Evolutionary conservation across 2,329 filamentous ascomycete species (phyloP).

Genomic region (Aspergillus sp.): DNA sequence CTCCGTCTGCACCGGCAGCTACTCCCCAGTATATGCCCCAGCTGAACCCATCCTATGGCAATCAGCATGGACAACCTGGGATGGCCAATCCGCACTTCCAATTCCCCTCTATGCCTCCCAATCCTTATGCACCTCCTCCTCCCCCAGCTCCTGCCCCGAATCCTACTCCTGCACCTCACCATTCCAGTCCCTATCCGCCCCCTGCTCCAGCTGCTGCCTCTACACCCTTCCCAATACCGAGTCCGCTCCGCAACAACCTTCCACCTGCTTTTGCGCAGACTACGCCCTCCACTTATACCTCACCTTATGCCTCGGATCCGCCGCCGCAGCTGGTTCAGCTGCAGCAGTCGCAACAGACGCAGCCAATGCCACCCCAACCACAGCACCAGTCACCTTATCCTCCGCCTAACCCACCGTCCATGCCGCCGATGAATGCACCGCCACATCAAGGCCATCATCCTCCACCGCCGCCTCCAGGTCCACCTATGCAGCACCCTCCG

Average conservation of each 20-base stretch:
- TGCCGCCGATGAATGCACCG: conserved; percentile 18
- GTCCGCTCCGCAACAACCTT: conserved; percentile 41
- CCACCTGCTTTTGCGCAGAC: conserved; percentile 43
- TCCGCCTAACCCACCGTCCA: conserved; percentile 20
- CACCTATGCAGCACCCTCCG: conserved; percentile 24
- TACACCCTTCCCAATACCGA: conserved; percentile 40
- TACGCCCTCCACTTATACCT: conserved; percentile 42
- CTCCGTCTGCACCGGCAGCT: conserved; percentile 27
- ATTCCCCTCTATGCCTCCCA: conserved; percentile 39
- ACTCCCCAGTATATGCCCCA: conserved; percentile 42
- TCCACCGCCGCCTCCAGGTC: conserved; percentile 23
- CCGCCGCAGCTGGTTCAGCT: conserved; percentile 36
- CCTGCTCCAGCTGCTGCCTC: conserved; percentile 30
- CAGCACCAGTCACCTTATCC: conserved; percentile 32
- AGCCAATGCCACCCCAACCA: conserved; percentile 21
- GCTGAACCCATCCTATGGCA: conserved; percentile 34
- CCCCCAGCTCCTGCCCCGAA: conserved; percentile 27
- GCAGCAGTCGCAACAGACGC: conserved; percentile 33
- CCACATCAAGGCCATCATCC: conserved; percentile 12
- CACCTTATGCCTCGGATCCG: conserved; percentile 44
- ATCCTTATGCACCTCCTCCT: conserved; percentile 35
- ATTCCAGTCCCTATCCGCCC: conserved; percentile 27
- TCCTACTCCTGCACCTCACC: conserved; percentile 22
- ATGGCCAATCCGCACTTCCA: conserved; percentile 42
- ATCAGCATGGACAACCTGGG: conserved; percentile 30